Evolutionary conservation across 306 rosid genomes (phyloP).

Genomic region (Castanopsis chinensis): DNA sequence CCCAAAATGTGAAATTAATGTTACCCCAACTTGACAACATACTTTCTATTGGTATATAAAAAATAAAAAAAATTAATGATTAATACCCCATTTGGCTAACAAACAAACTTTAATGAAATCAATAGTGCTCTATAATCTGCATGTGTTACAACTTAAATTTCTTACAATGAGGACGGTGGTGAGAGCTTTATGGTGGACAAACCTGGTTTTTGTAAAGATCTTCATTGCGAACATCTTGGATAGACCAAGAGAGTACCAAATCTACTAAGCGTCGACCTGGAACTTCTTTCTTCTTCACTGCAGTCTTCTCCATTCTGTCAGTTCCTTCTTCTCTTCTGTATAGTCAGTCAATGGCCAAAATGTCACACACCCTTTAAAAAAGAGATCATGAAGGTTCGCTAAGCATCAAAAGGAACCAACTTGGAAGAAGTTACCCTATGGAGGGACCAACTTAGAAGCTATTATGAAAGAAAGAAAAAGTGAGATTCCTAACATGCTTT

Average conservation of each 20-base stretch:
- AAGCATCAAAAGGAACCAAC: neutral
- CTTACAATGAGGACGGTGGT: neutral
- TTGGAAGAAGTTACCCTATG: neutral
- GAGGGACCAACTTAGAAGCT: too few species aligned
- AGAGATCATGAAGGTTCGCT: neutral
- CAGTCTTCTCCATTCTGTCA: neutral
- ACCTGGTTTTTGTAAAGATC: slow-evolving; percentile 28
- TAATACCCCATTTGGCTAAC: neutral
- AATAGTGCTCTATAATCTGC: neutral
- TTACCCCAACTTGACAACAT: too few species aligned
- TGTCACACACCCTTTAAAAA: neutral
- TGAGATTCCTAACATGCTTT: neutral
- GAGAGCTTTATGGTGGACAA: neutral
- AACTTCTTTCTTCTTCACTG: neutral
- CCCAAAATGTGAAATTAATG: too few species aligned
- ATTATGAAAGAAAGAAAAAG: too few species aligned
- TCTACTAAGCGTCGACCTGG: slow-evolving; percentile 14
- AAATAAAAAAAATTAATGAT: neutral
- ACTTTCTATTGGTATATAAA: too few species aligned
- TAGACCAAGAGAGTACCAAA: slow-evolving; percentile 38
- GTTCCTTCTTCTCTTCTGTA: neutral
- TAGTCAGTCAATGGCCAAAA: neutral
- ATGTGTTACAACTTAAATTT: too few species aligned
- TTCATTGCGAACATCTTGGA: slow-evolving; percentile 24
- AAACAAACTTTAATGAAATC: neutral